These are phyloP conservation scores for grape (Vitis vinifera) DNA, from an alignment of 164 flowering plant genomes.

Conservation along the genomic window ASM3070453v1 NC_081812.1:20168001-20168500, in stretches of 20 bases:
- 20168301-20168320: constrained; percentile 63
- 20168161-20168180: neutral
- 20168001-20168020: constrained; percentile 11
- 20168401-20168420: neutral
- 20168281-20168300: constrained; percentile 63
- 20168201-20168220: constrained; percentile 52
- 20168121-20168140: constrained; percentile 1
- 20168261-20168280: constrained; percentile 89
- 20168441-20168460: neutral
- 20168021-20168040: constrained; percentile 19
- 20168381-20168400: neutral
- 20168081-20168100: too few relatives aligned
- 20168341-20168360: constrained; percentile 57
- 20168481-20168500: constrained; percentile 83
- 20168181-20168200: neutral
- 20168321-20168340: constrained; percentile 81
- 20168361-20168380: neutral
- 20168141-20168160: neutral
- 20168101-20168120: neutral
- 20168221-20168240: constrained; percentile 89
- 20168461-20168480: constrained; percentile 31
- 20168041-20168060: constrained; percentile 24
- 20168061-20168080: constrained; percentile 15
- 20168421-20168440: neutral
- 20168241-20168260: constrained; percentile 82